These are phyloP conservation scores for Candida schatavii DNA, from an alignment of 805 yeast genomes.

Conservation along the genomic window DNA sequence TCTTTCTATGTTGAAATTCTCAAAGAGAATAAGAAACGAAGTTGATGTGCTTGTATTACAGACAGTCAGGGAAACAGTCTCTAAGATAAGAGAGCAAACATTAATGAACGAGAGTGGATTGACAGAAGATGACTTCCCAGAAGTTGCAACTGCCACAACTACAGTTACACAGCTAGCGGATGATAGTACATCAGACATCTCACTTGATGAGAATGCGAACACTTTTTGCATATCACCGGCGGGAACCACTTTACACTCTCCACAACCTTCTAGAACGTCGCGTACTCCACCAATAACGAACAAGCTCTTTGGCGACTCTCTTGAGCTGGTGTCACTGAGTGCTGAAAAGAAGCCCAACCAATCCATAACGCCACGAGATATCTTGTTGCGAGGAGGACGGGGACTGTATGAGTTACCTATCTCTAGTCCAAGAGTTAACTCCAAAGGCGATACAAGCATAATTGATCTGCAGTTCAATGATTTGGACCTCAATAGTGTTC, in stretches of 20 bases:
- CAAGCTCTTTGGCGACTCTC: conserved; percentile 14
- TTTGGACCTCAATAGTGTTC: conserved; percentile 21
- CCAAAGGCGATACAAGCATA: not conserved
- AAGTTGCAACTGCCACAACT: not conserved
- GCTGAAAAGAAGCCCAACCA: conserved; percentile 11
- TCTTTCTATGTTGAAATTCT: conserved; percentile 70
- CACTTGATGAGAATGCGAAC: not conserved
- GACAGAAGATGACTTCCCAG: not conserved
- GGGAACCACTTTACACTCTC: conserved; percentile 21
- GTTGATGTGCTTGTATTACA: conserved; percentile 66
- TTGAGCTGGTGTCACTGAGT: conserved; percentile 1
- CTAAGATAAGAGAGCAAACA: conserved; percentile 45
- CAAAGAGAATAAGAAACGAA: conserved; percentile 73
- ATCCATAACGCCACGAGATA: conserved; percentile 49
- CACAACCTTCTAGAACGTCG: conserved; percentile 34
- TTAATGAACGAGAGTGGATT: conserved; percentile 9
- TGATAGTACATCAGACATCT: conserved; percentile 1
- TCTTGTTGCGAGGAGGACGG: conserved; percentile 24
- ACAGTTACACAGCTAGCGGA: not conserved
- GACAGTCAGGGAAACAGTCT: conserved; percentile 62
- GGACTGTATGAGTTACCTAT: not conserved
- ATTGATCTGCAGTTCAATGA: conserved; percentile 18
- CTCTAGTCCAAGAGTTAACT: not conserved
- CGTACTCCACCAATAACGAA: conserved; percentile 22
- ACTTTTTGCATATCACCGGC: not conserved